Evolutionary conservation across 352 stramenopile species (phyloP), one percentile per base, ranked within the genome.

Genomic region (Vaucheria bursata): DNA sequence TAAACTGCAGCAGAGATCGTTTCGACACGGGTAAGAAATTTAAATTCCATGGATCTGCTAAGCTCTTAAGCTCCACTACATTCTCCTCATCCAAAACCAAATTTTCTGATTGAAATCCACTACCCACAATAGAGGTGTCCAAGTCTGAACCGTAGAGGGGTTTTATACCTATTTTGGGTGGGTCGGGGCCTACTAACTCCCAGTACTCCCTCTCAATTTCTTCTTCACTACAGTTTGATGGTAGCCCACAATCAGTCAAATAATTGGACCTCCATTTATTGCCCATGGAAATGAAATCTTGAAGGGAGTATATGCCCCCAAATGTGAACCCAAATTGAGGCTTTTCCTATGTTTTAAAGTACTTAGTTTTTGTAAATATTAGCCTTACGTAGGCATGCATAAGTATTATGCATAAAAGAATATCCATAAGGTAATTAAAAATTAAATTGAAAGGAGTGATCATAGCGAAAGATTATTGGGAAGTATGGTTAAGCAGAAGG

Each of bases 31-130:
- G 94, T 71, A 99, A 89, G 78, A 98, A 98, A 87, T 98, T 99
- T 18, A 99, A 88, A 85, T 99, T 99, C 96, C 96, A 99, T 36
- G 88, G 88, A 53, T 94, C 89, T n/a, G n/a, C n/a, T n/a, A n/a
- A n/a, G n/a, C n/a, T n/a, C n/a, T n/a, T n/a, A n/a, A n/a, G n/a
- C n/a, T n/a, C n/a, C n/a, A n/a, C n/a, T n/a, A n/a, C n/a, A n/a
- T n/a, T n/a, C n/a, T n/a, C n/a, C n/a, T n/a, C n/a, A n/a, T n/a
- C n/a, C n/a, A n/a, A n/a, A n/a, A n/a, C n/a, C n/a, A n/a, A n/a
- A n/a, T n/a, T n/a, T n/a, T n/a, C n/a, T 8, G 33, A 70, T 3
- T 90, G 91, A 40, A 97, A 97, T 0, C 89, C 92, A 33, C 90
- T 94, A 25, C 92, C 92, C 34, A 90, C 86, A 0, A 87, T 76